These are phyloP conservation scores for Lantana camara DNA, from an alignment of 257 asterid genomes.

Conservation along the genomic window DNA sequence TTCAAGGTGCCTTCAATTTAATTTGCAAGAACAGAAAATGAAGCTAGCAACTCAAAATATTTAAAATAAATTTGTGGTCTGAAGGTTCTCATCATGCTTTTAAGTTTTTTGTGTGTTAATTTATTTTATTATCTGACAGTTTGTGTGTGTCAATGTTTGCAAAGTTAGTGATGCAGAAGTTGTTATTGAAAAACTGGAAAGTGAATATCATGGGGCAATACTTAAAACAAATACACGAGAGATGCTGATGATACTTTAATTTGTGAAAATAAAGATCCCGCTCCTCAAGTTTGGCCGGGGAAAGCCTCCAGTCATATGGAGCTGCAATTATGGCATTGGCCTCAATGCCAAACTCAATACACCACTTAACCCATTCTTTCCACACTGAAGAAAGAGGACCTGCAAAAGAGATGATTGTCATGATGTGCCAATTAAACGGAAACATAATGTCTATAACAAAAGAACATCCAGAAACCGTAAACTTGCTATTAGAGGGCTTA, in stretches of 20 bases:
- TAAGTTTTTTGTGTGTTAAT: neutral
- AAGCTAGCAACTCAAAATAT: slow-evolving; percentile 10
- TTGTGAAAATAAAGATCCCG: slow-evolving; percentile 98
- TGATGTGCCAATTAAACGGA: slow-evolving; percentile 28
- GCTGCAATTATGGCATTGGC: slow-evolving; percentile 94
- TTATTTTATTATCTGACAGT: neutral
- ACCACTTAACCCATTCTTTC: slow-evolving; percentile 99
- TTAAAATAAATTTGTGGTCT: slow-evolving; percentile 1
- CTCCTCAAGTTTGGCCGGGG: slow-evolving; percentile 97
- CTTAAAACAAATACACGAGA: neutral
- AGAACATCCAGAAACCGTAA: slow-evolving; percentile 16
- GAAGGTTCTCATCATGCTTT: slow-evolving; percentile 13
- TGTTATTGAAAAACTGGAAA: neutral
- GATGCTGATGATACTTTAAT: slow-evolving; percentile 60
- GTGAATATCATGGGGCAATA: neutral
- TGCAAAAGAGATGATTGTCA: slow-evolving; percentile 39
- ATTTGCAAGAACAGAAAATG: neutral
- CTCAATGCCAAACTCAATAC: slow-evolving; percentile 98
- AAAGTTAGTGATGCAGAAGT: slow-evolving; percentile 10
- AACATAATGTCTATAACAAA: slow-evolving; percentile 17
- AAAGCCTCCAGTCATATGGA: slow-evolving; percentile 97
- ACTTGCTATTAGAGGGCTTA: slow-evolving; percentile 7
- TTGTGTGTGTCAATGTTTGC: slow-evolving; percentile 11
- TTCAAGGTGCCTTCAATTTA: slow-evolving; percentile 19
- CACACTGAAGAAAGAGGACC: slow-evolving; percentile 99